Percentiles rank a stretch among this genome's conserved stretches.
Evolutionary conservation across 192 early-diverging fungal species (phyloP).

Genomic region (Coemansia sp.): DNA sequence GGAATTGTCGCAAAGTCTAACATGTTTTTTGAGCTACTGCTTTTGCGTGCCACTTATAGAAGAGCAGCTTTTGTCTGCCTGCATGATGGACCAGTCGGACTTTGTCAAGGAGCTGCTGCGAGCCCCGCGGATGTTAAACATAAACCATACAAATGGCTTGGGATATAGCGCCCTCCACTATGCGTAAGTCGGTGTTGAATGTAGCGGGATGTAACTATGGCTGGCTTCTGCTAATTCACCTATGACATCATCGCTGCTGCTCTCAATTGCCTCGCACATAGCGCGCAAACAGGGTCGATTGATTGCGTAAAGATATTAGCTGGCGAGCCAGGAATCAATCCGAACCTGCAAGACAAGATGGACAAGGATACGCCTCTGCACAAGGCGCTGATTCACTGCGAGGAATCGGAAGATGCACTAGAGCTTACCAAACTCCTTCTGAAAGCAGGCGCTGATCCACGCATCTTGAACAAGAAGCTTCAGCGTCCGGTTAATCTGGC

Average conservation of each 20-base stretch:
- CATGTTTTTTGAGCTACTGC: neutral
- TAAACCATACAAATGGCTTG: conserved; percentile 63
- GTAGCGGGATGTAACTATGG: neutral
- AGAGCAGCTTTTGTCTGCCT: conserved; percentile 68
- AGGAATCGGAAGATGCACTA: conserved; percentile 57
- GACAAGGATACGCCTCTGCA: conserved; percentile 67
- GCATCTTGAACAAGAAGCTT: conserved; percentile 33
- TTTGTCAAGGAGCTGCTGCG: conserved; percentile 60
- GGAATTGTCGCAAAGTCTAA: neutral
- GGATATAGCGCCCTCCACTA: conserved; percentile 71
- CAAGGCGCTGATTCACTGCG: conserved; percentile 59
- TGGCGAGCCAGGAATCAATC: conserved; percentile 52
- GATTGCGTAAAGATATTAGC: conserved; percentile 61
- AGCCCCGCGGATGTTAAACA: conserved; percentile 47
- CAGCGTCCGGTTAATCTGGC: conserved; percentile 34
- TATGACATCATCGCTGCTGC: conserved; percentile 4
- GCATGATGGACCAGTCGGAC: conserved; percentile 68
- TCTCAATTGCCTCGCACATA: conserved; percentile 9
- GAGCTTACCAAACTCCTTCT: conserved; percentile 61
- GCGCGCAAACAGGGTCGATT: conserved; percentile 58
- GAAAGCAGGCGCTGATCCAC: conserved; percentile 56
- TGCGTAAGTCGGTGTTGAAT: conserved; percentile 37
- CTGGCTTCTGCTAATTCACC: conserved; percentile 14
- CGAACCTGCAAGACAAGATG: conserved; percentile 57
- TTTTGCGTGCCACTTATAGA: conserved; percentile 45